Percentiles rank a stretch among this genome's conserved stretches.
Evolutionary conservation across 2,329 filamentous ascomycete genomes (phyloP).

Genomic region (Arthroderma sp.): DNA sequence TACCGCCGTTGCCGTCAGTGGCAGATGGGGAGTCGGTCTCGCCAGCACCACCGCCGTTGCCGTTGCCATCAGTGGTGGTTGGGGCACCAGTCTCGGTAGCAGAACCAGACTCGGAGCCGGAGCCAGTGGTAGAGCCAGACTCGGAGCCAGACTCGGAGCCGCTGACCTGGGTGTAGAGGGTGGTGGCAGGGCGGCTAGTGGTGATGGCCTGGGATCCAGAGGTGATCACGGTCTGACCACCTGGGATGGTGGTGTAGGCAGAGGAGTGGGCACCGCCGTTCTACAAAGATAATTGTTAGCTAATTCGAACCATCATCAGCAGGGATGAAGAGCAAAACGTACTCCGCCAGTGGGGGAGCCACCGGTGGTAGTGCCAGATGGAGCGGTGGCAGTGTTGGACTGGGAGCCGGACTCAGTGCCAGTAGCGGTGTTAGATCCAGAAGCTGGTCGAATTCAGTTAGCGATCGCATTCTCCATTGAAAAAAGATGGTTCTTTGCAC

Average conservation of each 20-base stretch:
- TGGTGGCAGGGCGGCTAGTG: conserved; percentile 19
- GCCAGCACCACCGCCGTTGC: conserved; percentile 13
- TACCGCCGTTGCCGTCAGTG: conserved; percentile 14
- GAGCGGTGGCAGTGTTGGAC: not conserved
- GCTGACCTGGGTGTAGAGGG: conserved; percentile 14
- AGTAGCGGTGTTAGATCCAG: conserved; percentile 8
- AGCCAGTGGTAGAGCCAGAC: conserved; percentile 10
- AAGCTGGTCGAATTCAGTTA: not conserved
- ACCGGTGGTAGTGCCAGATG: conserved; percentile 5
- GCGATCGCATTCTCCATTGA: not conserved
- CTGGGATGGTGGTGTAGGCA: conserved; percentile 7
- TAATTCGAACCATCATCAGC: not conserved
- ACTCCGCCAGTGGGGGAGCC: conserved; percentile 7
- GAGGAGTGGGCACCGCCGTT: not conserved
- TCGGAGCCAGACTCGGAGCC: conserved; percentile 12
- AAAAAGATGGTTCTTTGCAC: not conserved
- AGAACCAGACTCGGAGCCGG: conserved; percentile 12
- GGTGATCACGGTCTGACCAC: conserved; percentile 8
- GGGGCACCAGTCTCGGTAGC: conserved; percentile 1
- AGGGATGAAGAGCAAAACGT: not conserved
- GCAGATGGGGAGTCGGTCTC: conserved; percentile 17
- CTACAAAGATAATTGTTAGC: not conserved
- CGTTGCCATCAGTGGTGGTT: conserved; percentile 7
- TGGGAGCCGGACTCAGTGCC: conserved; percentile 11
- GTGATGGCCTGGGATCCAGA: conserved; percentile 10